phyloP scores from a whole-genome alignment of 2,329 filamentous ascomycete species.

The Apiospora phragmitis region DNA sequence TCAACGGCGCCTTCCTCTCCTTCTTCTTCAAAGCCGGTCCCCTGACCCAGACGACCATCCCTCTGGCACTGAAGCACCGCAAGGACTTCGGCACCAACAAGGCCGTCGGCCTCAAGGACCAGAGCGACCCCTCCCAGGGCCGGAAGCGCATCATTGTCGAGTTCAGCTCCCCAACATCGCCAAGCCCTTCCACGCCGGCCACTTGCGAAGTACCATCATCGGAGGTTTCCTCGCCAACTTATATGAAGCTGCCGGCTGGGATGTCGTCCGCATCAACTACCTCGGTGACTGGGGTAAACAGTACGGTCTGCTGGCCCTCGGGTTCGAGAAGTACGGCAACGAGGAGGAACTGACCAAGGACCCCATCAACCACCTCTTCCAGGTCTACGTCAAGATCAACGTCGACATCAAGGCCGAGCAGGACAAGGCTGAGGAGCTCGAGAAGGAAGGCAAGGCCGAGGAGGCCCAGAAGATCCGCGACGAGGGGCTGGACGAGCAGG shows the following conservation, averaged over 20 bases:
- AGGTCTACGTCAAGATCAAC: constrained; percentile 72
- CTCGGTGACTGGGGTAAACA: constrained; percentile 80
- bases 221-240: constrained; percentile 72
- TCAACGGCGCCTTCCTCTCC: constrained; percentile 69
- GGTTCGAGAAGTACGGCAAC: constrained; percentile 66
- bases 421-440: constrained; percentile 54
- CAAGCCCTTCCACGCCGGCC: constrained; percentile 73
- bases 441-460: constrained; percentile 45
- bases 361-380: constrained; percentile 71
- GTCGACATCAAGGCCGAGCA: constrained; percentile 62
- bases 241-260: constrained; percentile 68
- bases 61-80: constrained; percentile 65
- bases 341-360: constrained; percentile 64
- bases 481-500: constrained; percentile 47
- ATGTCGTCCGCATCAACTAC: constrained; percentile 73
- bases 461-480: constrained; percentile 44
- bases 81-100: constrained; percentile 65
- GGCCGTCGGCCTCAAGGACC: constrained; percentile 58
- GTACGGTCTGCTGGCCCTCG: constrained; percentile 66
- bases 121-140: constrained; percentile 37
- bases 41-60: constrained; percentile 66
- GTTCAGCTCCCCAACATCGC: constrained; percentile 76
- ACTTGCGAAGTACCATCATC: constrained; percentile 76
- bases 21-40: constrained; percentile 78
- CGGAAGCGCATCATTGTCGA: constrained; percentile 62